Percentiles rank a stretch among this genome's conserved stretches.
phyloP scores from a whole-genome alignment of 176 grass and related monocot species.

The bread wheat (Triticum aestivum) region DNA sequence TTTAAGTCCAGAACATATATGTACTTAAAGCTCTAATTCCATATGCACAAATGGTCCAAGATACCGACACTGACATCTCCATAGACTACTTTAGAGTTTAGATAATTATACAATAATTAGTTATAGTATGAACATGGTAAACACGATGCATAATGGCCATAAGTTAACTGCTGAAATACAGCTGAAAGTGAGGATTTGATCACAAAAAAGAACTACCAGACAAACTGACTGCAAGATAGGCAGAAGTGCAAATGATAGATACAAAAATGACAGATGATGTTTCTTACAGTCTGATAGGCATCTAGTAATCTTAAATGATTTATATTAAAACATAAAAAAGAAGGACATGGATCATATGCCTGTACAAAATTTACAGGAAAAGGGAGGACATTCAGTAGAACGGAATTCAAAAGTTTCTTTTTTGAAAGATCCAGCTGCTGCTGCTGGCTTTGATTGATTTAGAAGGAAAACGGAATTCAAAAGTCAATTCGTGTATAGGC shows the following conservation, averaged over 20 bases:
- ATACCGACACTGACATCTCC: background rate
- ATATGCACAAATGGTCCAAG: background rate
- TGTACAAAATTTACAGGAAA: background rate
- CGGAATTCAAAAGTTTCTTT: background rate
- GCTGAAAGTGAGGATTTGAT: background rate
- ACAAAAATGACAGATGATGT: background rate
- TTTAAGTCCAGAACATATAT: constrained; percentile 10
- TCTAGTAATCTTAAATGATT: background rate
- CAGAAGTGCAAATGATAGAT: background rate
- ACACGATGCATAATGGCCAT: background rate
- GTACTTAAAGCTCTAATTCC: background rate
- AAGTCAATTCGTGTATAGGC: background rate
- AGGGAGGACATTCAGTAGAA: background rate
- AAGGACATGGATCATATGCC: background rate
- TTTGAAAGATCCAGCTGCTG: too few relatives aligned
- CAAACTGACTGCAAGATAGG: background rate
- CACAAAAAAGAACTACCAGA: background rate
- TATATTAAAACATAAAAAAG: background rate
- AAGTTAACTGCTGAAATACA: constrained; percentile 1
- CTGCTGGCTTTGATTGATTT: too few relatives aligned
- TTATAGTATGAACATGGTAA: background rate
- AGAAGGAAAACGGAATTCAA: background rate
- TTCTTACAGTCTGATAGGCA: background rate
- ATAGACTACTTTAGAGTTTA: background rate
- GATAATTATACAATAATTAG: constrained; percentile 1